Conservation (phyloP, 805 yeast species). For the Sugiyamaella floridensis region DNA sequence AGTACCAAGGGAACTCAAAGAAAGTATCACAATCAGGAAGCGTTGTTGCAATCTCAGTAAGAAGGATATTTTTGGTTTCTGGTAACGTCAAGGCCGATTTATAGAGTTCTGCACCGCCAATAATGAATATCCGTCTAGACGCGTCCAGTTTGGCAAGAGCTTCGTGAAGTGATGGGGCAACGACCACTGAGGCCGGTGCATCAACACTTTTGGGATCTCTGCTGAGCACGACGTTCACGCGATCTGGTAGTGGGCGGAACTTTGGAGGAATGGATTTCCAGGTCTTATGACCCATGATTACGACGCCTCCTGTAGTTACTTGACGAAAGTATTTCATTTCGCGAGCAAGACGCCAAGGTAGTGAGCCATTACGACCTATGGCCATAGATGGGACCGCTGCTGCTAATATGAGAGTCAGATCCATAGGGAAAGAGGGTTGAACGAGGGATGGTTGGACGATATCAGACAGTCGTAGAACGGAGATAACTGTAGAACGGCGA, state of each 20-base stretch:
- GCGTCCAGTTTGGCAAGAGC: slow-evolving; percentile 32
- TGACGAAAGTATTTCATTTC: slow-evolving; percentile 83
- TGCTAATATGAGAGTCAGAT: slow-evolving; percentile 68
- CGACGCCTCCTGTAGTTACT: slow-evolving; percentile 53
- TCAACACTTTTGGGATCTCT: slow-evolving; percentile 29
- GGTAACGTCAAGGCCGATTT: slow-evolving; percentile 42
- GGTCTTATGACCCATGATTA: slow-evolving; percentile 92
- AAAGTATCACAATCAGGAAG: slow-evolving; percentile 63
- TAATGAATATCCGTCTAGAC: slow-evolving; percentile 60
- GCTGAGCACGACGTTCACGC: slow-evolving; percentile 73
- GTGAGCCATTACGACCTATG: slow-evolving; percentile 70
- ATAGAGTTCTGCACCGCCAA: slow-evolving; percentile 92
- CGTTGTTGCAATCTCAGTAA: slow-evolving; percentile 55
- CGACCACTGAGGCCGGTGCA: slow-evolving; percentile 25
- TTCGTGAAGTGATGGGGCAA: slow-evolving; percentile 39
- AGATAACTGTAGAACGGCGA: too few relatives aligned
- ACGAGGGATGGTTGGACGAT: too few relatives aligned
- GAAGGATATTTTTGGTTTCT: slow-evolving; percentile 47
- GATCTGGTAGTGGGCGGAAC: slow-evolving; percentile 73
- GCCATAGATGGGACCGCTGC: slow-evolving; percentile 75
- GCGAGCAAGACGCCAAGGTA: slow-evolving; percentile 81
- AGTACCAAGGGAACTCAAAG: slow-evolving; percentile 30
- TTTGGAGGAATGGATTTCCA: slow-evolving; percentile 88
- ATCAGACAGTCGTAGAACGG: too few relatives aligned
- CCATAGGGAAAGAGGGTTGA: slow-evolving; percentile 6